Evolutionary conservation across 2,329 filamentous ascomycete genomes (phyloP).

Genomic region (Microdochium bolleyi): DNA sequence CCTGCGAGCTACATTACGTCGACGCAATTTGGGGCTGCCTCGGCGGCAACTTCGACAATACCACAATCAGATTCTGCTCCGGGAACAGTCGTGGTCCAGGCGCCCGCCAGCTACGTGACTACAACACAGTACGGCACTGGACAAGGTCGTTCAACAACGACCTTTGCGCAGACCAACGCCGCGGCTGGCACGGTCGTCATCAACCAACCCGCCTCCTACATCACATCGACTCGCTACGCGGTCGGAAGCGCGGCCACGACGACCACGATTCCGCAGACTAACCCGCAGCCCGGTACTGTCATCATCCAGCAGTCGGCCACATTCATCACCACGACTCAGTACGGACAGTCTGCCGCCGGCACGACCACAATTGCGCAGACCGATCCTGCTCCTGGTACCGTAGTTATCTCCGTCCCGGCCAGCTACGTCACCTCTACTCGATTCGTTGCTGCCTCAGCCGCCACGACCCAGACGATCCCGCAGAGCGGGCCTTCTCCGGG

Average conservation of each 20-base stretch:
- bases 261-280: background rate
- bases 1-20: constrained; percentile 5
- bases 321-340: background rate
- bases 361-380: background rate
- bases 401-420: background rate
- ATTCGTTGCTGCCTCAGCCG: background rate
- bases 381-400: background rate
- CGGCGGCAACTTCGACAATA: background rate
- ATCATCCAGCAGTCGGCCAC: background rate
- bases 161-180: background rate
- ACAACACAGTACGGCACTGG: background rate
- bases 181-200: constrained; percentile 4
- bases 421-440: background rate
- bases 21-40: constrained; percentile 1
- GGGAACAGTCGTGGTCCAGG: constrained; percentile 1
- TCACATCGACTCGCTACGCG: constrained; percentile 4
- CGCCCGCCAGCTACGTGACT: background rate
- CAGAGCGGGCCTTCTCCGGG: background rate
- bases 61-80: background rate
- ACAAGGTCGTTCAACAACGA: background rate
- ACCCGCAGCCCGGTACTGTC: background rate
- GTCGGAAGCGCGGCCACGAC: background rate
- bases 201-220: constrained; percentile 3
- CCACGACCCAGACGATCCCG: background rate
- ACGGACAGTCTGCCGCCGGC: background rate